Conservation (phyloP, 2,329 filamentous ascomycete genomes). For the Davidsoniella virescens region DNA sequence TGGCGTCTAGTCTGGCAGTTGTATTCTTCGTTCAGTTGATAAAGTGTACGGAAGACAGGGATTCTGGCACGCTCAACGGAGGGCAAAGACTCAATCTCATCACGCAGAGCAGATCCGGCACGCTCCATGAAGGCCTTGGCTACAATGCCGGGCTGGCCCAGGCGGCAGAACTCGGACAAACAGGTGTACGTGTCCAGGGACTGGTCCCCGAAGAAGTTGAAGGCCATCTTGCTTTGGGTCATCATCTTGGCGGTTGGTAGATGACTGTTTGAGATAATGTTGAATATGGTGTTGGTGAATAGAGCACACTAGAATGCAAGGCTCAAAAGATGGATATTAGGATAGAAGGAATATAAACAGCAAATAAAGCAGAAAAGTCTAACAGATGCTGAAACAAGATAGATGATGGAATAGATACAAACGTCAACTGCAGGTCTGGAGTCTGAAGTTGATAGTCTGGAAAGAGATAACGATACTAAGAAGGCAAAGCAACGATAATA, state of each 20-base stretch:
- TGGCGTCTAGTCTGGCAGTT: slow-evolving; percentile 39
- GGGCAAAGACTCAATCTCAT: slow-evolving; percentile 42
- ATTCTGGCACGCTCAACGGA: slow-evolving; percentile 39
- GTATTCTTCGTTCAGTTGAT: slow-evolving; percentile 50
- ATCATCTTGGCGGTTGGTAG: slow-evolving; percentile 7
- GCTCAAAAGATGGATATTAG: background rate
- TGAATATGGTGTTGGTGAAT: background rate
- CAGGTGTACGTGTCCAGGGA: slow-evolving; percentile 51
- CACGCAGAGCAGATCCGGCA: slow-evolving; percentile 38
- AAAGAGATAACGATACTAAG: background rate
- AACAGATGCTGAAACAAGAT: background rate
- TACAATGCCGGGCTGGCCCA: slow-evolving; percentile 31
- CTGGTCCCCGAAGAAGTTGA: slow-evolving; percentile 56
- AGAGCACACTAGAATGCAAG: background rate
- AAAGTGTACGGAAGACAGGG: slow-evolving; percentile 44
- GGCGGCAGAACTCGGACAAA: slow-evolving; percentile 36
- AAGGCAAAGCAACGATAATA: background rate
- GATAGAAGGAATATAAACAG: background rate
- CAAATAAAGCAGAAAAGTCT: background rate
- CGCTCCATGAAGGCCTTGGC: slow-evolving; percentile 46
- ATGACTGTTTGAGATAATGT: too few relatives aligned
- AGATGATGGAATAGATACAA: background rate
- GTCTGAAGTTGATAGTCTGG: background rate
- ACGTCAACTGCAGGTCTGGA: background rate
- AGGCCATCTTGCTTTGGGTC: slow-evolving; percentile 25